Conservation (phyloP, 495 filamentous ascomycete species). For the Elaphomyces granulatus region DNA sequence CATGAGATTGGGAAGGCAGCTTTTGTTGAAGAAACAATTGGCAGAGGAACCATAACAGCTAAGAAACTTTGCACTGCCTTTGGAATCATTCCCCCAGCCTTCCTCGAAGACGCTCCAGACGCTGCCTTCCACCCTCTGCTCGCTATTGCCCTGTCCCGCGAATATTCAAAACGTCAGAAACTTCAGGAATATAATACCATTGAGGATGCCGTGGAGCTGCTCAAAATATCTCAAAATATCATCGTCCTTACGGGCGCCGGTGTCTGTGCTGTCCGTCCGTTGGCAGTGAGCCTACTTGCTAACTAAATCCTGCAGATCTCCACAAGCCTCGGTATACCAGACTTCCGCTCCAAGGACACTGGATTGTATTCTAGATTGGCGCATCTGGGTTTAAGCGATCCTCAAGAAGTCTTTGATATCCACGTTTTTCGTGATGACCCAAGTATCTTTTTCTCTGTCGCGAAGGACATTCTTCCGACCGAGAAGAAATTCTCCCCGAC, state of each 20-base stretch:
- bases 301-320: conserved; percentile 42
- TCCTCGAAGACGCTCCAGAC: conserved; percentile 60
- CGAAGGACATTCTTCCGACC: conserved; percentile 77
- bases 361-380: conserved; percentile 60
- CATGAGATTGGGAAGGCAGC: conserved; percentile 58
- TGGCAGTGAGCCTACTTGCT: background rate
- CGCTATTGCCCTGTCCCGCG: conserved; percentile 62
- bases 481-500: conserved; percentile 67
- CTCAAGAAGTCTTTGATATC: conserved; percentile 93
- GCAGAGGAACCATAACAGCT: conserved; percentile 50
- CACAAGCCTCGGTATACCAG: conserved; percentile 53
- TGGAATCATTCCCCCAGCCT: conserved; percentile 59
- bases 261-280: conserved; percentile 23
- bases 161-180: conserved; percentile 69
- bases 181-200: conserved; percentile 69
- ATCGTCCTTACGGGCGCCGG: conserved; percentile 91
- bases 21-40: conserved; percentile 62
- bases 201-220: conserved; percentile 69
- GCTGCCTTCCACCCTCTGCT: conserved; percentile 62
- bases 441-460: conserved; percentile 80
- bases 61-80: conserved; percentile 90
- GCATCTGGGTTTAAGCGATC: conserved; percentile 62
- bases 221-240: conserved; percentile 65
- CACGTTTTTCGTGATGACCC: conserved; percentile 74
- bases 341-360: conserved; percentile 53